Evolutionary conservation across 2,329 filamentous ascomycete species (phyloP).

Genomic region (Pseudovirgaria hyperparasitica): DNA sequence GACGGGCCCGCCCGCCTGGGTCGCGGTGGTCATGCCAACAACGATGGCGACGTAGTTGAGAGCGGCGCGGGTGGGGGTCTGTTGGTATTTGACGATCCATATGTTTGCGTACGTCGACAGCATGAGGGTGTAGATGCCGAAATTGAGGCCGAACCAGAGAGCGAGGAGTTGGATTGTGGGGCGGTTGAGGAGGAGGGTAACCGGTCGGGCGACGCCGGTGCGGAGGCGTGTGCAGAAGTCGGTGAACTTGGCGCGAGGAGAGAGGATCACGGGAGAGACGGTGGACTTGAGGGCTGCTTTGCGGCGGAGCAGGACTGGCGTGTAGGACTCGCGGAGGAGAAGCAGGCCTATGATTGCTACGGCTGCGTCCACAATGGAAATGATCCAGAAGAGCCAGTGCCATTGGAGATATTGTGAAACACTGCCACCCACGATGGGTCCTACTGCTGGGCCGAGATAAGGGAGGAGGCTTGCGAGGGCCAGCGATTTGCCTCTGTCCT

Average conservation of each 20-base stretch:
- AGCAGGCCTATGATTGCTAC: slow-evolving; percentile 20
- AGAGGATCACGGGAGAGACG: slow-evolving; percentile 30
- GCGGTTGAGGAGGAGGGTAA: slow-evolving; percentile 40
- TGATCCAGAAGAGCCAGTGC: slow-evolving; percentile 24
- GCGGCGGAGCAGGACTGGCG: slow-evolving; percentile 30
- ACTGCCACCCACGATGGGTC: slow-evolving; percentile 22
- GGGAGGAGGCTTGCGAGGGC: slow-evolving; percentile 18
- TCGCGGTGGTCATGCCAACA: slow-evolving; percentile 40
- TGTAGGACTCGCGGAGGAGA: slow-evolving; percentile 36
- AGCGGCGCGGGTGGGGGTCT: slow-evolving; percentile 7
- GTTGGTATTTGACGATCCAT: slow-evolving; percentile 11
- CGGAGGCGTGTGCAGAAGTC: slow-evolving; percentile 10
- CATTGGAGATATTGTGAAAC: slow-evolving; percentile 21
- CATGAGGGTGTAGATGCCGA: slow-evolving; percentile 20
- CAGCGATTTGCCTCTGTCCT: slow-evolving; percentile 20
- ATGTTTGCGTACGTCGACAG: slow-evolving; percentile 12
- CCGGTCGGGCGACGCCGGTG: slow-evolving; percentile 36
- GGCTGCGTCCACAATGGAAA: slow-evolving; percentile 14
- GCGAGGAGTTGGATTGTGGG: slow-evolving; percentile 35
- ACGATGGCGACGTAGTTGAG: slow-evolving; percentile 37
- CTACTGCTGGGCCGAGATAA: slow-evolving; percentile 19
- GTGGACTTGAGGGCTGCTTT: slow-evolving; percentile 33
- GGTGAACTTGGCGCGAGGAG: slow-evolving; percentile 10
- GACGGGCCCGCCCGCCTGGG: slow-evolving; percentile 24
- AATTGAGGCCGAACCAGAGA: slow-evolving; percentile 27